Evolutionary conservation across 306 rosid species (phyloP).

Genomic region (Mimosa pudica): DNA sequence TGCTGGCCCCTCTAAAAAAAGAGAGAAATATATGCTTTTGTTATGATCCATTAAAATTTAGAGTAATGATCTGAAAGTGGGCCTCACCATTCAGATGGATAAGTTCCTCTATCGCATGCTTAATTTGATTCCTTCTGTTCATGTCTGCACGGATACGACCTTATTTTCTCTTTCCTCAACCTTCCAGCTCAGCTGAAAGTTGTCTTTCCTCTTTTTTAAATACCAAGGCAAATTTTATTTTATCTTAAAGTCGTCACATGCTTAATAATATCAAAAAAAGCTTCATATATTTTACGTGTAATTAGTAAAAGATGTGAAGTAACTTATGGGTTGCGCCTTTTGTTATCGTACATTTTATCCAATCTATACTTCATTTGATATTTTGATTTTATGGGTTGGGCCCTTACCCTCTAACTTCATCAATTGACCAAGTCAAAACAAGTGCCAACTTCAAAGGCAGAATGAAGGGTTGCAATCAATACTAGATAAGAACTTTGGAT

Average conservation of each 20-base stretch:
- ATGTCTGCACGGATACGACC: not conserved
- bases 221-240: too few species aligned
- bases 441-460: not conserved
- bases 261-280: not conserved
- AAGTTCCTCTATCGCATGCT: not conserved
- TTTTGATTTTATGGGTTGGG: too few species aligned
- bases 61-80: conserved; percentile 8
- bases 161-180: not conserved
- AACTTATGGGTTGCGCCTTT: not conserved
- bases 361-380: not conserved
- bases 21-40: not conserved
- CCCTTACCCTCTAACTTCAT: not conserved
- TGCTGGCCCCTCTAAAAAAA: not conserved
- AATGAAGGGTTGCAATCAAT: not conserved
- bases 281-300: not conserved
- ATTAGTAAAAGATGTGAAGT: not conserved
- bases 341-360: too few species aligned
- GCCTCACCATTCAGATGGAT: conserved; percentile 8
- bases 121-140: not conserved
- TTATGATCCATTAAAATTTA: conserved; percentile 20
- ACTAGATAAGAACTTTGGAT: not conserved
- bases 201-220: not conserved
- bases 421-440: not conserved
- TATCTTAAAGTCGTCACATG: not conserved
- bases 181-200: not conserved